Conservation (phyloP, 2,329 filamentous ascomycete species). For the Fusarium abutilonis region DNA sequence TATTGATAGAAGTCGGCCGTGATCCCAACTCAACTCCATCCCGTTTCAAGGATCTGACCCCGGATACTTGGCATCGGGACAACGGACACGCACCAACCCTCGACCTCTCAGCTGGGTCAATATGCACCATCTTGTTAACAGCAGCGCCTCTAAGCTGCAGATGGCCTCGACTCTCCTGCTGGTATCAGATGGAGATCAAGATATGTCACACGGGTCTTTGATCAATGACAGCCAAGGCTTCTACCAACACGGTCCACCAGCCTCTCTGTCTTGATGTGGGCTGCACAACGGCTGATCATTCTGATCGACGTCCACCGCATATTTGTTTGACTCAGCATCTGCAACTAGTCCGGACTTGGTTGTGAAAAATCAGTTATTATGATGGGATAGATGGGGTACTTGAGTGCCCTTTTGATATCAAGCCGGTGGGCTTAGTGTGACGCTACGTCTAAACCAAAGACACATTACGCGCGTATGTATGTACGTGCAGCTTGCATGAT, state of each 20-base stretch:
- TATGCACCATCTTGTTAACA: constrained; percentile 27
- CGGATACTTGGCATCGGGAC: constrained; percentile 11
- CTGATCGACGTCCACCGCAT: constrained; percentile 16
- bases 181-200: constrained; percentile 9
- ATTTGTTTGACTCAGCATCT: constrained; percentile 19
- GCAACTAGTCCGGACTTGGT: constrained; percentile 20
- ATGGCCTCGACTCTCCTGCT: constrained; percentile 17
- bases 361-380: constrained; percentile 2
- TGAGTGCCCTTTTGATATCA: too few species aligned
- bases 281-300: constrained; percentile 26
- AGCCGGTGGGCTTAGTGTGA: too few species aligned
- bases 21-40: neutral
- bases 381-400: neutral
- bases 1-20: neutral
- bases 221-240: constrained; percentile 11
- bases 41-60: constrained; percentile 26
- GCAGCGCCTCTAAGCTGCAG: constrained; percentile 34
- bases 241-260: neutral
- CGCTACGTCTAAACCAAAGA: neutral
- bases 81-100: constrained; percentile 26
- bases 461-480: neutral
- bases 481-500: constrained; percentile 5
- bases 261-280: constrained; percentile 23
- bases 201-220: constrained; percentile 34
- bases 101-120: constrained; percentile 38